Conservation (phyloP, 257 asterid species). For the Solanum arcanum region DNA sequence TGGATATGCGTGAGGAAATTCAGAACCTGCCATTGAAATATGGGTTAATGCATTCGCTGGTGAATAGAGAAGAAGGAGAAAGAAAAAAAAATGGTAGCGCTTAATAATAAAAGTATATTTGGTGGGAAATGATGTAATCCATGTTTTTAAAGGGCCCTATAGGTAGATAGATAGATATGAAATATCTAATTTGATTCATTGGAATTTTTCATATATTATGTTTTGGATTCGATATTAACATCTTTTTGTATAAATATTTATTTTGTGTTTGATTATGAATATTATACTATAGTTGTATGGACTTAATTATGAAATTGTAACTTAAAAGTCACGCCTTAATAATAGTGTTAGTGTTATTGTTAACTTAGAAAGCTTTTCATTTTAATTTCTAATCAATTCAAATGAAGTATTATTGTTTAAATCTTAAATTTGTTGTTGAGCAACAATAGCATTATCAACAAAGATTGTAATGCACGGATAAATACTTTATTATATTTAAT, state of each 20-base stretch:
- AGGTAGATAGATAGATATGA: not conserved
- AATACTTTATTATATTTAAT: fast-evolving
- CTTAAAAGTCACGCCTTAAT: not conserved
- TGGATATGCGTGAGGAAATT: conserved; percentile 21
- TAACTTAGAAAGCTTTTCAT: not conserved
- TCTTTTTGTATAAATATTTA: too few relatives aligned
- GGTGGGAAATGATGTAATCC: not conserved
- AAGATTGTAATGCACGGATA: fast-evolving
- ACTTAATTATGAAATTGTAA: not conserved
- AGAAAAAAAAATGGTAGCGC: not conserved
- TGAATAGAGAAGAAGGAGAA: not conserved
- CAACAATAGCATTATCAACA: not conserved
- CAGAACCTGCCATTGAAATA: conserved; percentile 30
- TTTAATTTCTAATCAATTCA: not conserved
- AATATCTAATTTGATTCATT: too few relatives aligned
- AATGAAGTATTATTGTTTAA: too few relatives aligned
- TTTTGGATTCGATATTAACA: too few relatives aligned
- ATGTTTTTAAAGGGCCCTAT: not conserved
- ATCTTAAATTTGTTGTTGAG: not conserved
- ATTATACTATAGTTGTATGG: not conserved
- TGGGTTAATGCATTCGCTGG: not conserved
- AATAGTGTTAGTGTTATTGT: not conserved
- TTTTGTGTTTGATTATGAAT: too few relatives aligned
- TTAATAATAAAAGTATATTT: not conserved
- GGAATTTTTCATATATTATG: too few relatives aligned